Evolutionary conservation across 148 eudicot species (phyloP).

Genomic region (Hydrangea macrophylla): DNA sequence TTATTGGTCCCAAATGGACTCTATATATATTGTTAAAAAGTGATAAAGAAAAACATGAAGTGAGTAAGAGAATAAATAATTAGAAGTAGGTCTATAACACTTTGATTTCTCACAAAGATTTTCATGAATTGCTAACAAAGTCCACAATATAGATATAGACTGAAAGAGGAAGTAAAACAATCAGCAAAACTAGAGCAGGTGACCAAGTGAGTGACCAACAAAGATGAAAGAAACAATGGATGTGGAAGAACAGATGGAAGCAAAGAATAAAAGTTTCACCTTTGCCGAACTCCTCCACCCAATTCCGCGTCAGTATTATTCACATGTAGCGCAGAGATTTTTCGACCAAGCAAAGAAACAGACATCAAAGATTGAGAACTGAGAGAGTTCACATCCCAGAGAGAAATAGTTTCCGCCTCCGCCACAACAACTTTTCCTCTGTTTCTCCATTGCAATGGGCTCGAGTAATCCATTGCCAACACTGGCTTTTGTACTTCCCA

Average conservation of each 20-base stretch:
- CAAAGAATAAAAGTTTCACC: constrained; percentile 36
- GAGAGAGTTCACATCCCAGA: constrained; percentile 84
- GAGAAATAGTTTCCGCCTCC: constrained; percentile 59
- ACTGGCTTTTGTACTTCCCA: constrained; percentile 85
- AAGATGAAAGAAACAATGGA: not conserved
- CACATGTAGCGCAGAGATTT: constrained; percentile 77
- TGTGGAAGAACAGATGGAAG: constrained; percentile 1
- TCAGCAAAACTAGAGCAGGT: not conserved
- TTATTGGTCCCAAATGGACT: too few relatives aligned
- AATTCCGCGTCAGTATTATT: constrained; percentile 81
- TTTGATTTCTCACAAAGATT: not conserved
- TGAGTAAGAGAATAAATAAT: not conserved
- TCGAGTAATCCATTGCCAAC: constrained; percentile 67
- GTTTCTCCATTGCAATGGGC: constrained; percentile 95
- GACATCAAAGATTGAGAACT: constrained; percentile 53
- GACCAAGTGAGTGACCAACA: too few relatives aligned
- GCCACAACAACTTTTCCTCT: constrained; percentile 78
- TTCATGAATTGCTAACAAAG: not conserved
- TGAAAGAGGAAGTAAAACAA: not conserved
- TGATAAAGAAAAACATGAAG: not conserved
- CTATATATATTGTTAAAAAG: too few relatives aligned
- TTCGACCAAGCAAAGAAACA: constrained; percentile 55
- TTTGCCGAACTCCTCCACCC: constrained; percentile 92
- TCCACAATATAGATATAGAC: not conserved
- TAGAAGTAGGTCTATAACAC: not conserved